These are phyloP conservation scores for Amphicarpaea edgeworthii DNA, from an alignment of 306 rosid species.

Conservation along the genomic window DNA sequence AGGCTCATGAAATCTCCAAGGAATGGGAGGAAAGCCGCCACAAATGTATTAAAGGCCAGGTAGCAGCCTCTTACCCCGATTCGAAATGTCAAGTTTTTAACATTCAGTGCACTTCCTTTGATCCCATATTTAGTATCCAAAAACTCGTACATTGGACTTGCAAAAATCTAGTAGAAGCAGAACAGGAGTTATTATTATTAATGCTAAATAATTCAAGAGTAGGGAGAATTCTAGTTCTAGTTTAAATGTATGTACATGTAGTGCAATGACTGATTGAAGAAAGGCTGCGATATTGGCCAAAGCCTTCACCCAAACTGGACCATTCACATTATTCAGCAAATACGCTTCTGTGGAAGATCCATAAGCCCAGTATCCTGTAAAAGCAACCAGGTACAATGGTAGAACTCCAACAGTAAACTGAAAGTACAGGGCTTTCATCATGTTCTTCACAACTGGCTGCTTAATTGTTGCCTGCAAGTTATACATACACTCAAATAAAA, in stretches of 20 bases:
- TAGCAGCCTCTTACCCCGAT: conserved; percentile 81
- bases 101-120: conserved; percentile 68
- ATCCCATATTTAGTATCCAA: conserved; percentile 80
- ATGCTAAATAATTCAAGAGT: background rate
- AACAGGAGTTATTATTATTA: conserved; percentile 29
- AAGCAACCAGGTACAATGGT: conserved; percentile 76
- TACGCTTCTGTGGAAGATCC: conserved; percentile 75
- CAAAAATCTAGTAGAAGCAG: conserved; percentile 70
- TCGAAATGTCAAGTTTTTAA: conserved; percentile 68
- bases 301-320: conserved; percentile 85
- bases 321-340: conserved; percentile 73
- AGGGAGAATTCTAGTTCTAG: conserved; percentile 31
- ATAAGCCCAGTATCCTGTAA: conserved; percentile 94
- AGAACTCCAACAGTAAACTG: conserved; percentile 83
- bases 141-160: conserved; percentile 95
- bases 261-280: conserved; percentile 84
- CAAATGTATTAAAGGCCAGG: conserved; percentile 69
- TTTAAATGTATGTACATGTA: conserved; percentile 67
- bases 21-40: conserved; percentile 87
- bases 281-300: conserved; percentile 77
- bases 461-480: conserved; percentile 85
- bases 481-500: conserved; percentile 28
- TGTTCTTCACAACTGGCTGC: conserved; percentile 85
- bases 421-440: conserved; percentile 86
- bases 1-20: conserved; percentile 99